A percentile compares a stretch with the other conserved stretches of the same genome.
Evolutionary conservation across 805 yeast species (phyloP).

Genomic region (Helenozyma baotianmanensis): DNA sequence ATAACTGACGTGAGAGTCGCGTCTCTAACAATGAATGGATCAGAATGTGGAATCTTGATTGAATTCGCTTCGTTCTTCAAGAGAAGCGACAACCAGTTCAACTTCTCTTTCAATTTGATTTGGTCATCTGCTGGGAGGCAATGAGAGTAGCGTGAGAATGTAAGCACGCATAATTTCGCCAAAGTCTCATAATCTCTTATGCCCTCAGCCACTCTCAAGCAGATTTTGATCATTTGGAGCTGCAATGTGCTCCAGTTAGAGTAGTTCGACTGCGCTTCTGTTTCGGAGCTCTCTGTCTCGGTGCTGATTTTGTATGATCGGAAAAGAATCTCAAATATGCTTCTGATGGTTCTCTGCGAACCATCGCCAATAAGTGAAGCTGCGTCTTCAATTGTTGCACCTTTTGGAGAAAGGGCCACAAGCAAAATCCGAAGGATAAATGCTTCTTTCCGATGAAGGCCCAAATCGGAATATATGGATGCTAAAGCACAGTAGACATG

Average conservation of each 20-base stretch:
- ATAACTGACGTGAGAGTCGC: conserved; percentile 25
- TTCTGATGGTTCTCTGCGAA: conserved; percentile 21
- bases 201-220: conserved; percentile 51
- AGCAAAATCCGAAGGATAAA: conserved; percentile 66
- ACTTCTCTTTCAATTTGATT: conserved; percentile 30
- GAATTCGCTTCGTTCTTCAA: conserved; percentile 22
- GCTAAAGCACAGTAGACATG: conserved; percentile 65
- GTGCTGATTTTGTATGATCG: conserved; percentile 50
- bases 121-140: conserved; percentile 60
- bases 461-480: conserved; percentile 55
- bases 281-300: conserved; percentile 24
- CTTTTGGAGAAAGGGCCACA: conserved; percentile 43
- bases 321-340: conserved; percentile 46
- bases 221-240: conserved; percentile 48
- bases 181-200: conserved; percentile 39
- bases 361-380: conserved; percentile 1
- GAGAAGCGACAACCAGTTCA: conserved; percentile 18
- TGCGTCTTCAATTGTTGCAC: conserved; percentile 12
- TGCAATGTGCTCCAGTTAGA: conserved; percentile 54
- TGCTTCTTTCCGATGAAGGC: conserved; percentile 61
- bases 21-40: conserved; percentile 58
- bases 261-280: conserved; percentile 19
- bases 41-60: conserved; percentile 57
- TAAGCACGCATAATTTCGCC: conserved; percentile 45
- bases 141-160: conserved; percentile 53